A percentile compares a stretch with the other conserved stretches of the same genome.
phyloP scores from a whole-genome alignment of 306 rosid species.

The Abrus precatorius region DNA sequence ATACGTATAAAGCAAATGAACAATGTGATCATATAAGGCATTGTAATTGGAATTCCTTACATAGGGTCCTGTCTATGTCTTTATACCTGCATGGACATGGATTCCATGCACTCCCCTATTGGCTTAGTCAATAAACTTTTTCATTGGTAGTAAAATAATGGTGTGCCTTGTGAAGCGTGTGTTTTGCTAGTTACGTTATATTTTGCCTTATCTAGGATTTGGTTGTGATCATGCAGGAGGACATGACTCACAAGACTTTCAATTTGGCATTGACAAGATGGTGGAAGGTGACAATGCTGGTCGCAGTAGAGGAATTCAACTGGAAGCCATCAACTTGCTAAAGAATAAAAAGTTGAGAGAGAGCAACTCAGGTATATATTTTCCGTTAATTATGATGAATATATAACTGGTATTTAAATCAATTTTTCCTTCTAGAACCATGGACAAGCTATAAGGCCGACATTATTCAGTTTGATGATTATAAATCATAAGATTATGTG shows the following conservation, averaged over 20 bases:
- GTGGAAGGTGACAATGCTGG: conserved; percentile 36
- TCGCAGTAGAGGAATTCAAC: conserved; percentile 37
- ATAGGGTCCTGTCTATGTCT: background rate
- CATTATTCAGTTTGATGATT: background rate
- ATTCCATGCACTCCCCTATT: background rate
- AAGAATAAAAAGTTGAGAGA: conserved; percentile 65
- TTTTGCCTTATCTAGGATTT: conserved; percentile 16
- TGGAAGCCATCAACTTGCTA: conserved; percentile 51
- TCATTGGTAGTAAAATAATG: conserved; percentile 4
- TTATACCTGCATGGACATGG: background rate
- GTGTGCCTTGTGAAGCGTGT: background rate
- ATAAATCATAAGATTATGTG: conserved; percentile 6
- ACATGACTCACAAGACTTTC: conserved; percentile 51
- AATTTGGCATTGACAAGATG: conserved; percentile 42
- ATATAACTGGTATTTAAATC: conserved; percentile 18
- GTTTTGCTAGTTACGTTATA: background rate
- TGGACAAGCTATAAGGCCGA: conserved; percentile 1
- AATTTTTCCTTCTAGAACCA: conserved; percentile 17
- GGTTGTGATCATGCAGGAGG: conserved; percentile 59
- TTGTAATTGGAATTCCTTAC: conserved; percentile 11
- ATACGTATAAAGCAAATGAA: background rate
- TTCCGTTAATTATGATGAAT: conserved; percentile 1
- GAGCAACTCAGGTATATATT: conserved; percentile 56
- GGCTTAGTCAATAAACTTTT: background rate
- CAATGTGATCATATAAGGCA: background rate